Evolutionary conservation across 371 early-diverging fungal species (phyloP).

Genomic region (Parasitella parasitica): DNA sequence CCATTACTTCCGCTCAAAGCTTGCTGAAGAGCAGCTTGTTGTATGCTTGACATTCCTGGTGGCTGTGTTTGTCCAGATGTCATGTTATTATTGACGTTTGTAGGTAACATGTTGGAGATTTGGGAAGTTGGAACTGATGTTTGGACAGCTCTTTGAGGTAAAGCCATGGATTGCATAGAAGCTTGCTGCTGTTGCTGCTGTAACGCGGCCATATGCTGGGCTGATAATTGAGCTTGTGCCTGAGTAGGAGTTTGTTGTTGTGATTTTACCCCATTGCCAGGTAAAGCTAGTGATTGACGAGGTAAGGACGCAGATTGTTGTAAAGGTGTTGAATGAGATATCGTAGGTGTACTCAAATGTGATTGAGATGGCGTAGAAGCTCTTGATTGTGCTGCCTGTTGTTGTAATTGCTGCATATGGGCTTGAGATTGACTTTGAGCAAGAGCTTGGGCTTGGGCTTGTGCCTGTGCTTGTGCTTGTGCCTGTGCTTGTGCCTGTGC

Average conservation of each 20-base stretch:
- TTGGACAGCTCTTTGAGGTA: slow-evolving; percentile 13
- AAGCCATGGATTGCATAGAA: slow-evolving; percentile 17
- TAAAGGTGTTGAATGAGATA: slow-evolving; percentile 22
- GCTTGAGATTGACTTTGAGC: slow-evolving; percentile 20
- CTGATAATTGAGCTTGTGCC: slow-evolving; percentile 24
- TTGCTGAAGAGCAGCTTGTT: slow-evolving; percentile 27
- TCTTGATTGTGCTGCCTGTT: slow-evolving; percentile 36
- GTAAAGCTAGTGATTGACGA: slow-evolving; percentile 17
- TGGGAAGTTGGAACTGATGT: slow-evolving; percentile 31
- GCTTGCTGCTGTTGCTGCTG: slow-evolving; percentile 22
- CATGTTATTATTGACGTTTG: background rate
- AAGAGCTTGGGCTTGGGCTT: slow-evolving; percentile 9
- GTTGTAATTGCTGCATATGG: slow-evolving; percentile 28
- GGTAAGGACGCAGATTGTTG: slow-evolving; percentile 25
- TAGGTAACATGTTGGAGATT: slow-evolving; percentile 10
- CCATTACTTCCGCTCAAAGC: slow-evolving; percentile 16
- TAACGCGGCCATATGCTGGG: slow-evolving; percentile 25
- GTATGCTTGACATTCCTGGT: slow-evolving; percentile 13
- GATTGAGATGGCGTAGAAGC: slow-evolving; percentile 43
- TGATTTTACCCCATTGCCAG: slow-evolving; percentile 17
- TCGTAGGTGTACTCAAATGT: slow-evolving; percentile 32
- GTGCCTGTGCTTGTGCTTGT: slow-evolving; percentile 17
- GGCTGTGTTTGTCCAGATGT: background rate
- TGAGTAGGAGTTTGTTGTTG: slow-evolving; percentile 32
- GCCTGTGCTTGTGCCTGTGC: slow-evolving; percentile 16